phyloP scores from a whole-genome alignment of 345 rosid genomes.

The Dimocarpus longan region DNA sequence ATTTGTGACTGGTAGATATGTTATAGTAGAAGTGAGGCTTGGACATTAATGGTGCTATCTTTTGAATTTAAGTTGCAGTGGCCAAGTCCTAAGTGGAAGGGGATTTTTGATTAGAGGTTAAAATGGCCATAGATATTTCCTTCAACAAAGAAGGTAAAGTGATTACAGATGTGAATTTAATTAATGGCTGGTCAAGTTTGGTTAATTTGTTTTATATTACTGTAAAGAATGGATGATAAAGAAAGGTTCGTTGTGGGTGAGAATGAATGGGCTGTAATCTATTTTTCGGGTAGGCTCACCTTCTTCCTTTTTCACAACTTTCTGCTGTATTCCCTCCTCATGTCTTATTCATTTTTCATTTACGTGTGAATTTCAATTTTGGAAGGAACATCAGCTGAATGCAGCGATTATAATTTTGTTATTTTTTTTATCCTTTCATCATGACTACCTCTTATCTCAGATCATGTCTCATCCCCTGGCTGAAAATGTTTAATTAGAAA shows the following conservation, averaged over 20 bases:
- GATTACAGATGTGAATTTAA: background rate
- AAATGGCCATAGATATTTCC: background rate
- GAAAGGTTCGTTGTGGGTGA: background rate
- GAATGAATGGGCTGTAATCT: background rate
- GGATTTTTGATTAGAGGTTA: background rate
- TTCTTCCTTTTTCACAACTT: background rate
- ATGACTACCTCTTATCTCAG: background rate
- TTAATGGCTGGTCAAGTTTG: background rate
- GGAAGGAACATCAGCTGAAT: background rate
- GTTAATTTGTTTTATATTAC: background rate
- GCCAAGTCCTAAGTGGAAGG: background rate
- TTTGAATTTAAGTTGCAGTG: constrained; percentile 1
- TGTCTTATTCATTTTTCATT: constrained; percentile 1
- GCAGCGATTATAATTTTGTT: background rate
- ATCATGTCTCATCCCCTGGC: background rate
- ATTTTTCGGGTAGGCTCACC: background rate
- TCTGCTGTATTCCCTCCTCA: background rate
- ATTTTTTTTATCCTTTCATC: background rate
- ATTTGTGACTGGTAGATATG: background rate
- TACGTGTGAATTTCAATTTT: background rate
- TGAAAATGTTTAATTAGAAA: background rate
- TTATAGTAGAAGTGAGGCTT: background rate
- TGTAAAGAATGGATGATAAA: background rate
- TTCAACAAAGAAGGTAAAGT: background rate
- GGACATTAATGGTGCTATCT: background rate